Percentiles rank a stretch among this genome's conserved stretches.
phyloP scores from a whole-genome alignment of 495 filamentous ascomycete genomes.

The Xylaria scruposa region DNA sequence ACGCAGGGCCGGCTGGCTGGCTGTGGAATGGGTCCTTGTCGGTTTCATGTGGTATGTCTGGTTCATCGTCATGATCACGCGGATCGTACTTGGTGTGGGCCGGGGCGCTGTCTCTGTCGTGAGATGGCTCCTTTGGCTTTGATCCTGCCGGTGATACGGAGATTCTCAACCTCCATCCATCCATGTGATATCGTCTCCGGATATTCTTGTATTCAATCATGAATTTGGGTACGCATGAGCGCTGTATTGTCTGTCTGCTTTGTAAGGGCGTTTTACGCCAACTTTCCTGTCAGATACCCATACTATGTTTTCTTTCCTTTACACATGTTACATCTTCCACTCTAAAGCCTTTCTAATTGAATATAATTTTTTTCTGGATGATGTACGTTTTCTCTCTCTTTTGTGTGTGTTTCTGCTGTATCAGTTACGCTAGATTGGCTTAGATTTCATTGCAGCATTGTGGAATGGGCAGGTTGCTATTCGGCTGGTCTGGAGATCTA shows the following conservation, averaged over 20 bases:
- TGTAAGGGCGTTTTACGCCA: not conserved
- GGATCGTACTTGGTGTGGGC: constrained; percentile 65
- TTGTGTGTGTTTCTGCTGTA: not conserved
- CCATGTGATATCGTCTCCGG: not conserved
- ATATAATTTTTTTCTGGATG: constrained; percentile 12
- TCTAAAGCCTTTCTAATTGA: constrained; percentile 20
- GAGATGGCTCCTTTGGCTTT: constrained; percentile 81
- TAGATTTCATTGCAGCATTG: not conserved
- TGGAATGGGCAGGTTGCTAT: not conserved
- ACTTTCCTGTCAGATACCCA: constrained; percentile 19
- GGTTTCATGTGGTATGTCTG: constrained; percentile 85
- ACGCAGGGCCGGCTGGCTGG: constrained; percentile 69
- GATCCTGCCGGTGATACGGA: not conserved
- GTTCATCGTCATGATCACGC: constrained; percentile 75
- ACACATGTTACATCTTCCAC: not conserved
- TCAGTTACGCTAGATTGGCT: not conserved
- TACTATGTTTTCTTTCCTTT: not conserved
- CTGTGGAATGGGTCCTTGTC: constrained; percentile 80
- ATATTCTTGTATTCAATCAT: not conserved
- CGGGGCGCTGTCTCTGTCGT: constrained; percentile 63
- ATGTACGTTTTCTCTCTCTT: not conserved
- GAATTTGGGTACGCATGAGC: not conserved
- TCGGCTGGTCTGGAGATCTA: not conserved
- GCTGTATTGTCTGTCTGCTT: constrained; percentile 5
- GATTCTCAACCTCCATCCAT: not conserved